Percentiles rank a stretch among this genome's conserved stretches.
Evolutionary conservation across 306 rosid species (phyloP).

Genomic region (Glycine tomentella): DNA sequence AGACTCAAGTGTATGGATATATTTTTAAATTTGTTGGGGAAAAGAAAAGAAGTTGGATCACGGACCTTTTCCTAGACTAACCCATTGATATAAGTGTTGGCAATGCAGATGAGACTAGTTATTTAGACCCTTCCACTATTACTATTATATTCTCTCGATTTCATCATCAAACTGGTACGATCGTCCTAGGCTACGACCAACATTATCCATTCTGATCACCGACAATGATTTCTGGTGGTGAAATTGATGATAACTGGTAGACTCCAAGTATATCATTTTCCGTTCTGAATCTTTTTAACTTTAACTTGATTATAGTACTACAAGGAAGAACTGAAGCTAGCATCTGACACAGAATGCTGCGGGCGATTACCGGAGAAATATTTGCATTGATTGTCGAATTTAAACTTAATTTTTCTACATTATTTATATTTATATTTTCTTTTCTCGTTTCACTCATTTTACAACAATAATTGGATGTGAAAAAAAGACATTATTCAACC

Average conservation of each 20-base stretch:
- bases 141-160: slow-evolving; percentile 7
- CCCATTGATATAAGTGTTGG: background rate
- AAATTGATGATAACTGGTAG: background rate
- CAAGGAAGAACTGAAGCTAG: background rate
- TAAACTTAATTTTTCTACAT: background rate
- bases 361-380: no score
- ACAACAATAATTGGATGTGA: no score
- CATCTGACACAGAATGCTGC: background rate
- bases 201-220: background rate
- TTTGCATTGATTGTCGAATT: no score
- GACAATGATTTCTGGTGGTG: background rate
- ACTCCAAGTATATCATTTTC: background rate
- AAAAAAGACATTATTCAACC: no score
- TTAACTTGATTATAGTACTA: background rate
- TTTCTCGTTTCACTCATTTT: background rate
- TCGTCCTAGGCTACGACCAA: background rate
- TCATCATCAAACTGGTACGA: slow-evolving; percentile 1
- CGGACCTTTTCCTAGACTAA: background rate
- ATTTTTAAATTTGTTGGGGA: background rate
- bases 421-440: background rate
- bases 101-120: background rate
- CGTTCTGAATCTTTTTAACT: background rate
- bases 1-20: background rate
- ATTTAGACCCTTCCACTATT: background rate
- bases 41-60: background rate